Evolutionary conservation across 192 early-diverging fungal genomes (phyloP), one percentile per base, ranked within the genome.

Genomic region (Podila verticillata): DNA sequence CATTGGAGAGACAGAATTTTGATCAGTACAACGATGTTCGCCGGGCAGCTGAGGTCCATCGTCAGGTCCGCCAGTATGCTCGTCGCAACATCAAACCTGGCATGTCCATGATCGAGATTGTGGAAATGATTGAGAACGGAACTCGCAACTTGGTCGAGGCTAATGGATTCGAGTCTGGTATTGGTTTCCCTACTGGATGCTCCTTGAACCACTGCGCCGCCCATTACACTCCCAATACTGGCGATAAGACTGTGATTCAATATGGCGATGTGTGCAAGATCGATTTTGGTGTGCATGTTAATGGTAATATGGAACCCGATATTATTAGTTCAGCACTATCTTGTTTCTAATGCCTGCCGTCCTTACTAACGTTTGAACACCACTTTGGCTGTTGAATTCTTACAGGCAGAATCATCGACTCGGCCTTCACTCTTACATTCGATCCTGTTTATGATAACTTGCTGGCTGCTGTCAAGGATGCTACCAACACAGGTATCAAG

Each of bases 151-250:
- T 98, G 57, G 86, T 97, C 32, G 92, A 97, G 75, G 97, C 86
- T n/a, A 90, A 92, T 30, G 96, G 96, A 2, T 72, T 97, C 32
- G 92, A 93, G 71, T 81, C 94, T 6, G 92, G 96, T 5, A 96
- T 98, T 65, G 98, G 94, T 10, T 99, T 99, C 82, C 98, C 98
- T 15, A 98, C 96, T 7, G 98, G 98, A 26, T 87, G 89, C 62
- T 98, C 96, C 2, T 69, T 98, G 31, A 98, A 99, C 78, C 90
- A 98, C 73, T 94, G 94, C 68, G 98, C 98, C 10, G 98, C 98
- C 13, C 98, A 99, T 73, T 99, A 93, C 70, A 98, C 98, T 28
- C 98, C 98, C 3, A 99, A 98, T 75, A 89, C 94, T n/a, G 97
- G 98, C 9, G 97, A 99, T 71, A 93, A 90, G 65, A 96, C 95